Conservation (phyloP, 1,284 basidiomycete genomes). For the Rhodotorula sp. region DNA sequence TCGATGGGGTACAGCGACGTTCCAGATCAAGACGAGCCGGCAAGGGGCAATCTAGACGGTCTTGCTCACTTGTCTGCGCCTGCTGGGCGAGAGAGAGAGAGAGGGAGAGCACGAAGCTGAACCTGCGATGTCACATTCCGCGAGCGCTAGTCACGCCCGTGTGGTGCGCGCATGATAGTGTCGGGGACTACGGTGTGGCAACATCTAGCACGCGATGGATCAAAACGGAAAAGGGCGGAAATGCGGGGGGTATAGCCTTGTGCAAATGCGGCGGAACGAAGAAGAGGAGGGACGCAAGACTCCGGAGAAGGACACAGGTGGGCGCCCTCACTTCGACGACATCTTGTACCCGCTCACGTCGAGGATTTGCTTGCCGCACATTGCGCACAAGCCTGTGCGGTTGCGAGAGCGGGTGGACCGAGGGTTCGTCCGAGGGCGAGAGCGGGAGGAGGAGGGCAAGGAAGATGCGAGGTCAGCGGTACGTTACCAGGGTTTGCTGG, state of each 20-base stretch:
- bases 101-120: not conserved
- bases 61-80: no score
- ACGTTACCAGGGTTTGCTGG: not conserved
- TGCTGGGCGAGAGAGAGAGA: not conserved
- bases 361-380: slow-evolving; percentile 78
- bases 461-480: no score
- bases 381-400: slow-evolving; percentile 58
- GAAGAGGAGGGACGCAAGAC: not conserved
- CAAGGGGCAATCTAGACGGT: not conserved
- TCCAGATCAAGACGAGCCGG: slow-evolving; percentile 34
- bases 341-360: slow-evolving; percentile 78
- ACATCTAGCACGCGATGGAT: no score
- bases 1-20: slow-evolving; percentile 13
- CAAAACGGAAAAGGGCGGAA: not conserved
- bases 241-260: not conserved
- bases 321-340: slow-evolving; percentile 64
- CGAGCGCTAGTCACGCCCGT: no score
- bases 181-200: no score
- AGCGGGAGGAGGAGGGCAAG: not conserved
- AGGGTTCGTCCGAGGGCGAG: not conserved
- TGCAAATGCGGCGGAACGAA: not conserved
- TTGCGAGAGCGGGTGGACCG: no score
- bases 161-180: no score
- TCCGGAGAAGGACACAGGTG: slow-evolving; percentile 25
- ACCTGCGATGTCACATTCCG: no score